A percentile compares a stretch with the other conserved stretches of the same genome.
Conservation (phyloP, 306 rosid species). For the Cyamopsis tetragonoloba region DNA sequence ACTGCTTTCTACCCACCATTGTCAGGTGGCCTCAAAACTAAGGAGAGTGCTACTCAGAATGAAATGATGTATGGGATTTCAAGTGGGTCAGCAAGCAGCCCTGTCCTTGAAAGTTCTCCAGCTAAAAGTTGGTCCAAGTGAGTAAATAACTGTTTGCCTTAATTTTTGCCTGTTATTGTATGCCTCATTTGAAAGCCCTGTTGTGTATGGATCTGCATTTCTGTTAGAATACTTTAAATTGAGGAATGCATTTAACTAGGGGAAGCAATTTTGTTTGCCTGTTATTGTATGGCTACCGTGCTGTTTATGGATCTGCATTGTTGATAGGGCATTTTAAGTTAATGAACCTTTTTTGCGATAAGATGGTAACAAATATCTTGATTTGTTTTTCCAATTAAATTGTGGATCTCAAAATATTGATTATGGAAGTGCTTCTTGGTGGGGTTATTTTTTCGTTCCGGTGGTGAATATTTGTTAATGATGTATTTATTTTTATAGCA, state of each 20-base stretch:
- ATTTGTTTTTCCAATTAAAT: neutral
- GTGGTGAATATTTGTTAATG: no score
- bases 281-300: neutral
- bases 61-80: slow-evolving; percentile 72
- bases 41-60: slow-evolving; percentile 55
- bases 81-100: slow-evolving; percentile 45
- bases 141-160: slow-evolving; percentile 37
- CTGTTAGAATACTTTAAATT: slow-evolving; percentile 3
- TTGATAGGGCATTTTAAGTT: slow-evolving; percentile 7
- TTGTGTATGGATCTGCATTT: slow-evolving; percentile 10
- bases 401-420: neutral
- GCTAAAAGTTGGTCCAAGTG: slow-evolving; percentile 81
- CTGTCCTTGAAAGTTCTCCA: slow-evolving; percentile 59
- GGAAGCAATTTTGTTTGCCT: no score
- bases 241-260: no score
- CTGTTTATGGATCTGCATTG: slow-evolving; percentile 12
- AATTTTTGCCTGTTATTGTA: neutral
- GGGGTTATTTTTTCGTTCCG: neutral
- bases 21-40: slow-evolving; percentile 52
- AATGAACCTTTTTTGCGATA: slow-evolving; percentile 10
- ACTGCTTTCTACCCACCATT: slow-evolving; percentile 69
- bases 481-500: no score
- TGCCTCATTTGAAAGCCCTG: neutral
- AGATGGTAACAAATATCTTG: neutral
- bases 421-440: neutral